Percentiles rank a stretch among this genome's conserved stretches.
Conservation (phyloP, 495 filamentous ascomycete genomes). For the Elasticomyces elasticus region DNA sequence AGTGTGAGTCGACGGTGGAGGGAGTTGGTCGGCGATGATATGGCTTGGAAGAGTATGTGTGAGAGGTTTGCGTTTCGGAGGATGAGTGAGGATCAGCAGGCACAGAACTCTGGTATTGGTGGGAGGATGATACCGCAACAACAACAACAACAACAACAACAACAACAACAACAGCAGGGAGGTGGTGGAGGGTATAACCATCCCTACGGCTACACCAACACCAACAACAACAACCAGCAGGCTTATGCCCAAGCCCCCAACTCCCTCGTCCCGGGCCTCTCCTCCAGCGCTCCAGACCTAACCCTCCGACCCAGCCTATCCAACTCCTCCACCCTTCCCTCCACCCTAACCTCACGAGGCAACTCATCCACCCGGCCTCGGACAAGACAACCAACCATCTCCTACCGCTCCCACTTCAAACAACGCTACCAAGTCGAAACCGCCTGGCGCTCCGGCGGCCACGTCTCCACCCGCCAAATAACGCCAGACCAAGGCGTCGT, state of each 20-base stretch:
- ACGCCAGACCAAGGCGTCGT: conserved; percentile 94
- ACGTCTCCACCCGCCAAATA: conserved; percentile 67
- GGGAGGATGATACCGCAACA: conserved; percentile 1
- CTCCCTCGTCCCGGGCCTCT: conserved; percentile 17
- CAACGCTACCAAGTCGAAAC: conserved; percentile 94
- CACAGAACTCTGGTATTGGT: too few relatives aligned
- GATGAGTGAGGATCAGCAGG: conserved; percentile 38
- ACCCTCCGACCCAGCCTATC: conserved; percentile 18
- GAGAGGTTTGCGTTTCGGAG: conserved; percentile 83
- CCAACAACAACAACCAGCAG: too few relatives aligned
- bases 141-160: too few relatives aligned
- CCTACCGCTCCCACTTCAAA: conserved; percentile 94
- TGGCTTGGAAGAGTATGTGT: conserved; percentile 94
- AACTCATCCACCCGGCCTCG: conserved; percentile 14
- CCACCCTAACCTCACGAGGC: conserved; percentile 11
- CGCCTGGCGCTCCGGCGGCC: conserved; percentile 85
- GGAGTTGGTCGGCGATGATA: conserved; percentile 87
- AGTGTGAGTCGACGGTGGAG: conserved; percentile 90
- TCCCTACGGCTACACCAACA: conserved; percentile 12
- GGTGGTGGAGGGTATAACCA: conserved; percentile 4
- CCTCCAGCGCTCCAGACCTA: conserved; percentile 25
- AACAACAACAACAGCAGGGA: too few relatives aligned
- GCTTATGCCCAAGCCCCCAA: conserved; percentile 8
- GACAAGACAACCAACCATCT: conserved; percentile 42
- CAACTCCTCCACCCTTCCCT: neutral